Evolutionary conservation across 805 yeast species (phyloP), one percentile per base, ranked within the genome.

Genomic region (Kregervanrija delftensis): DNA sequence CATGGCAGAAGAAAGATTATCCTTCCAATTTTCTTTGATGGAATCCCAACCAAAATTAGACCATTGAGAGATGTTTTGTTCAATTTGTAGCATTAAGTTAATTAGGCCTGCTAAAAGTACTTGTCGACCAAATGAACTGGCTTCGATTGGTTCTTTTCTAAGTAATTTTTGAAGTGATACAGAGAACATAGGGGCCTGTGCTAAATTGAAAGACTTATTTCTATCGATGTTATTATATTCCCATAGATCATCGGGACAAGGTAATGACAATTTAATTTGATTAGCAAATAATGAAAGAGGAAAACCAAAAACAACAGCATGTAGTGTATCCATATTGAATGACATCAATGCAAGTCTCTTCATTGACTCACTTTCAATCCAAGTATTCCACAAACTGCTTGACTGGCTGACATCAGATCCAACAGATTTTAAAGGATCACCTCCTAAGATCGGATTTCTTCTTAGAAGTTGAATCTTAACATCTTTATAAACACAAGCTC

Each of bases 311-410:
- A 84, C 74, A 11, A 81, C 75, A 30, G 86, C 83, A 65, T 86
- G 89, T 2, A 80, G 70, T 0, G 82, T 77, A 59, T 86, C 95
- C 43, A 83, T 63, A 55, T 81, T 81, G 55, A 86, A 86, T 1
- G 90, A 86, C 76, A 83, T 75, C 49, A 82, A 74, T 0, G 90
- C 85, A 1, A 81, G 73, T 44, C 95, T 64, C 57, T 86, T 86
- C 71, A 83, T 69, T 39, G 80, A 73, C 57, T 86, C 95, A 41
- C 77, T 76, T 41, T 83, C 86, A 14, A 85, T 81, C 93, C 95
- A 86, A 41, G 72, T 68, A 59, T 71, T 52, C 73, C 76, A 71
- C 56, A 53, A 33, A 33, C 50, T 47, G 30, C 42, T 46, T 14
- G 54, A 47, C 40, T 48, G 49, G 43, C 54, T 51, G 6, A 55